Conservation (phyloP, 495 filamentous ascomycete species). For the Jackrogersella multiformis region DNA sequence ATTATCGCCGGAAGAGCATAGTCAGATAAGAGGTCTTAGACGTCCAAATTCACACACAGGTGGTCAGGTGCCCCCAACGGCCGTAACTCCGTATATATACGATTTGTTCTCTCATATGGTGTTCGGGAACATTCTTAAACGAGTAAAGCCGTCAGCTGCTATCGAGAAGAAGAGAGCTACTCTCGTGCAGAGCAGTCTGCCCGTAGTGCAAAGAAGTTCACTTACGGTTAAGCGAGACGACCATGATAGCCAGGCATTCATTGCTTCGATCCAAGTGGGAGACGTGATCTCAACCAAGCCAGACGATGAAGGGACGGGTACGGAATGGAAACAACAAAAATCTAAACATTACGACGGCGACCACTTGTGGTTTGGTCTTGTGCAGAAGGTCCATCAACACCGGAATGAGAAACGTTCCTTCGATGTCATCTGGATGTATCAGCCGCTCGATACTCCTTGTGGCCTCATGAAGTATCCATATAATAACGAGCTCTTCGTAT, state of each 20-base stretch:
- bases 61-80: conserved; percentile 53
- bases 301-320: conserved; percentile 48
- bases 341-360: conserved; percentile 51
- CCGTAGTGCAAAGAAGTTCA: conserved; percentile 4
- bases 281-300: conserved; percentile 55
- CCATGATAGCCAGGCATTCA: conserved; percentile 11
- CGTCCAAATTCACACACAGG: conserved; percentile 10
- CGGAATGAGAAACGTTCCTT: conserved; percentile 53
- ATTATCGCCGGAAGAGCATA: neutral
- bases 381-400: conserved; percentile 61
- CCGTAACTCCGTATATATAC: conserved; percentile 74
- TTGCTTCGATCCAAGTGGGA: conserved; percentile 46
- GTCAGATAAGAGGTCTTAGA: neutral
- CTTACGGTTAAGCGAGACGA: conserved; percentile 20
- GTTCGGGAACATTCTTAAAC: conserved; percentile 61
- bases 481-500: conserved; percentile 76
- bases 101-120: conserved; percentile 69
- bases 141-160: conserved; percentile 16
- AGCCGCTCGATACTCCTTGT: conserved; percentile 72
- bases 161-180: conserved; percentile 16
- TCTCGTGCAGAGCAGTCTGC: conserved; percentile 25
- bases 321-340: conserved; percentile 63
- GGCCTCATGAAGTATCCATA: conserved; percentile 70
- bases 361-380: conserved; percentile 70
- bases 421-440: conserved; percentile 77